Evolutionary conservation across 768 basidiomycete species (phyloP).

Genomic region (Tricholoma saponaceum): DNA sequence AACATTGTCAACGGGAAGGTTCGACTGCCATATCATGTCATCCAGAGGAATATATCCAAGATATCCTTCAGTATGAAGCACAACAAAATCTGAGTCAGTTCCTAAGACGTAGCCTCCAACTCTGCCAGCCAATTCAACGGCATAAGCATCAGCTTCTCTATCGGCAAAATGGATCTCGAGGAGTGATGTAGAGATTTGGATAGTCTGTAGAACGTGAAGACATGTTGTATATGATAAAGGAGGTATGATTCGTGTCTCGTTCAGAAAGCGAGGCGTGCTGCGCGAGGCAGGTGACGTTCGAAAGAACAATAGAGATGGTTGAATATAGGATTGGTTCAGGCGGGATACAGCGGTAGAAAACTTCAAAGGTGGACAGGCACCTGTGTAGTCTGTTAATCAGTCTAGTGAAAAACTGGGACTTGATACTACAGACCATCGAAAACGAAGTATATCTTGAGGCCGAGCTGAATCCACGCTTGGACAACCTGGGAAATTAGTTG

Average conservation of each 20-base stretch:
- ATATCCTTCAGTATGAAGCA: slow-evolving; percentile 74
- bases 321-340: slow-evolving; percentile 50
- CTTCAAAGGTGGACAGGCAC: slow-evolving; percentile 68
- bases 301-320: slow-evolving; percentile 71
- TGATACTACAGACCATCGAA: slow-evolving; percentile 64
- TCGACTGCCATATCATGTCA: slow-evolving; percentile 65
- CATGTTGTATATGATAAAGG: slow-evolving; percentile 60
- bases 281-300: slow-evolving; percentile 70
- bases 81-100: slow-evolving; percentile 79
- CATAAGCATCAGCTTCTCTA: slow-evolving; percentile 78
- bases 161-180: slow-evolving; percentile 70
- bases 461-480: slow-evolving; percentile 64
- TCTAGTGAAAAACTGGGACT: not conserved
- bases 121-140: slow-evolving; percentile 78
- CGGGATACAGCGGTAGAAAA: slow-evolving; percentile 64
- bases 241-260: slow-evolving; percentile 72
- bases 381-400: slow-evolving; percentile 35
- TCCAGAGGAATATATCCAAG: slow-evolving; percentile 73
- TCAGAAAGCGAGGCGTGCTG: slow-evolving; percentile 59
- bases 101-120: slow-evolving; percentile 72
- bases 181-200: slow-evolving; percentile 29
- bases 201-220: slow-evolving; percentile 44
- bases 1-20: slow-evolving; percentile 22
- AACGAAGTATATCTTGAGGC: slow-evolving; percentile 66
- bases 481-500: slow-evolving; percentile 47